Base-by-base conservation (phyloP, 306 rosid species). In the Casuarina glauca region DNA sequence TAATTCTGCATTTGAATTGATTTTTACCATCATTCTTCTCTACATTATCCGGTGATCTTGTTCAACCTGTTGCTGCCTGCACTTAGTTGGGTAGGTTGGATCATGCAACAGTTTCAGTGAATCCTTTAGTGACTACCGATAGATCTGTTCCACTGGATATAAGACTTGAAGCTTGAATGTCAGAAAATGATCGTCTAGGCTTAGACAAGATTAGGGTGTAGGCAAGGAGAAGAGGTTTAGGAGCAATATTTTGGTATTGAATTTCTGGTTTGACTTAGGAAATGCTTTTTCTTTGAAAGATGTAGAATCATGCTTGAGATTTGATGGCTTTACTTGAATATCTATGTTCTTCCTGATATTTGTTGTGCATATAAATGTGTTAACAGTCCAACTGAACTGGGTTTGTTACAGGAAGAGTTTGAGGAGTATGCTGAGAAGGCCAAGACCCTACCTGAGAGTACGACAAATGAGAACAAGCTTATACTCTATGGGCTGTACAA, bases 401-500 rank as follows among this genome's bases (percentile, higher is more conserved):
- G 49, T 8, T 38, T 76, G n/a, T 16, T 87, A 84, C 90, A 96
- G 99, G 99, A 91, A 84, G 99, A 96, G 49, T 96, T 96, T 87
- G 98, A 91, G 79, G 83, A 90, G 77, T 12, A 93, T 86, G 98
- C 99, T 75, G 85, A 50, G 79, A 96, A 93, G 70, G 99, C 89
- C 15, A 93, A 90, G 92, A 88, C 91, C 80, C 84, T 96, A 73
- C 93, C 91, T 6, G 86, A 81, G 72, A 76, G 9, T 32, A 87
- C 96, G 49, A 74, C 87, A 76, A 91, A 96, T 42, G 99, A 91
- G 38, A 43, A 36, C 96, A 78, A 76, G 88, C 98, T 96, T 71
- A 93, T 88, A 79, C 88, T 96, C 58, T 96, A 96, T 82, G 99
- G 96, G 69, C 86, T 96, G 77, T 93, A 70, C 90, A 96, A 96